A percentile compares a stretch with the other conserved stretches of the same genome.
Conservation (phyloP, 208 protist species). For the Leishmania tarentolae region DNA sequence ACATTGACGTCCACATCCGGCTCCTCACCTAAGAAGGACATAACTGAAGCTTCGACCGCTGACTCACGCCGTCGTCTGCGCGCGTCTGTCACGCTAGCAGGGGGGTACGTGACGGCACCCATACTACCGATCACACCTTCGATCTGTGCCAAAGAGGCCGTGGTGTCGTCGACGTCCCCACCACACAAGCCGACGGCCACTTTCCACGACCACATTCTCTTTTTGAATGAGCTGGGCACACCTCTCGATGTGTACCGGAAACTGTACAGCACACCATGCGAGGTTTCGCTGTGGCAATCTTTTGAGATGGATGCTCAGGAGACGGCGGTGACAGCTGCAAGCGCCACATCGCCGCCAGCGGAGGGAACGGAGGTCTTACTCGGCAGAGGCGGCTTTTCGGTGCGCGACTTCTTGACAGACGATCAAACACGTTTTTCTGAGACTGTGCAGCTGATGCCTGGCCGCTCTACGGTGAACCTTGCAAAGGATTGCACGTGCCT, state of each 20-base stretch:
- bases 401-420: constrained; percentile 56
- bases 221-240: constrained; percentile 25
- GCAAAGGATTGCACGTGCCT: constrained; percentile 41
- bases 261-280: constrained; percentile 23
- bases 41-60: not conserved
- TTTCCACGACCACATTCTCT: constrained; percentile 29
- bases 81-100: constrained; percentile 19
- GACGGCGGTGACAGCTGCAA: not conserved
- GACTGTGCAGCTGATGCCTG: constrained; percentile 37
- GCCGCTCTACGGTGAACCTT: constrained; percentile 28
- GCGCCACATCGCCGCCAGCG: not conserved
- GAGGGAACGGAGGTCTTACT: constrained; percentile 30
- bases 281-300: constrained; percentile 38
- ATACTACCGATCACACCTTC: not conserved
- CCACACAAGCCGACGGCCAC: not conserved
- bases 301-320: constrained; percentile 14
- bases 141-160: not conserved
- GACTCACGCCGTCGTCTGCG: constrained; percentile 27
- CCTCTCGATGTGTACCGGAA: constrained; percentile 39
- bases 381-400: constrained; percentile 51
- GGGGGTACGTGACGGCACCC: constrained; percentile 3
- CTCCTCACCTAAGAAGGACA: not conserved
- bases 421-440: constrained; percentile 47
- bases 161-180: not conserved
- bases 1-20: not conserved